A percentile compares a stretch with the other conserved stretches of the same genome.
Evolutionary conservation across 768 basidiomycete species (phyloP).

Genomic region (Lentinus tigrinus): DNA sequence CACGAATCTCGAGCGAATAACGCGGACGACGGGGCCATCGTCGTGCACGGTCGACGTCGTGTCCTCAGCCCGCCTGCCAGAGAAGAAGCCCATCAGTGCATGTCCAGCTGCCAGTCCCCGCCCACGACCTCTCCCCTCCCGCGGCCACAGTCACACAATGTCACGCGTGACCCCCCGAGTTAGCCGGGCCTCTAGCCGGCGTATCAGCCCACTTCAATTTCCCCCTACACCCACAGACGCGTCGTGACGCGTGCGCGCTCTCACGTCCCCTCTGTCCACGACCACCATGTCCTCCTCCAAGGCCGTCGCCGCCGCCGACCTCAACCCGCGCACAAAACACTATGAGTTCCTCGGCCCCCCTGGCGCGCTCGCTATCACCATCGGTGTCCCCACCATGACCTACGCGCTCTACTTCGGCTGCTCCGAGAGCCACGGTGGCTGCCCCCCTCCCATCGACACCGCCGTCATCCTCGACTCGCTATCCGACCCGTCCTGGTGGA

Average conservation of each 20-base stretch:
- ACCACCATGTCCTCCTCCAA: constrained; percentile 20
- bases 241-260: constrained; percentile 11
- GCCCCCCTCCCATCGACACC: constrained; percentile 51
- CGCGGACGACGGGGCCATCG: constrained; percentile 26
- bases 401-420: constrained; percentile 80
- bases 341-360: constrained; percentile 86
- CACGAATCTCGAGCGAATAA: constrained; percentile 41
- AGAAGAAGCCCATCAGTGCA: constrained; percentile 42
- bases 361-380: constrained; percentile 68
- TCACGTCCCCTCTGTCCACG: constrained; percentile 9
- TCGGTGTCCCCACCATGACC: constrained; percentile 67
- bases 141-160: neutral
- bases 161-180: neutral
- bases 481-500: constrained; percentile 60
- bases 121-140: neutral
- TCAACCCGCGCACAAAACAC: constrained; percentile 64
- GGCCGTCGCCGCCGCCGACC: constrained; percentile 10
- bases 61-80: constrained; percentile 35
- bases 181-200: too few species aligned
- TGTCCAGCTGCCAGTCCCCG: constrained; percentile 16
- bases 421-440: constrained; percentile 68
- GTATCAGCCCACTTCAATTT: too few species aligned
- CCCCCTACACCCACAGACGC: neutral
- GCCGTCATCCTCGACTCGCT: constrained; percentile 46
- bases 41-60: constrained; percentile 14